phyloP scores from a whole-genome alignment of 2,329 filamentous ascomycete genomes.

The Aureobasidium uvarum region DNA sequence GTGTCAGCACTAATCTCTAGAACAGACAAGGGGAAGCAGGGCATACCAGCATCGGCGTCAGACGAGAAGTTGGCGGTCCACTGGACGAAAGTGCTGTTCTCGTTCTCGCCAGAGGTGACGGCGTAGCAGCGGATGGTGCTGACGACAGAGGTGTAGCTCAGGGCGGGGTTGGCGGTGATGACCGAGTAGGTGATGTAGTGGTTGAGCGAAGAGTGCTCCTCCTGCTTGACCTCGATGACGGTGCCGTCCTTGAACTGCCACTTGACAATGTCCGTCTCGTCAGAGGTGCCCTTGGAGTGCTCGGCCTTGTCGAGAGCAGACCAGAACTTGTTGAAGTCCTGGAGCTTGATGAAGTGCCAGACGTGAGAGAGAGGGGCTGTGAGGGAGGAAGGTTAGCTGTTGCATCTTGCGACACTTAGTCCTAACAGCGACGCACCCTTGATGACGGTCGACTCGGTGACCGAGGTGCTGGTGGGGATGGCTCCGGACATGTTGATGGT shows the following conservation, averaged over 20 bases:
- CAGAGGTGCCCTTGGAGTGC: conserved; percentile 59
- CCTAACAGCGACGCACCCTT: conserved; percentile 36
- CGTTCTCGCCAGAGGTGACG: conserved; percentile 64
- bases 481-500: conserved; percentile 29
- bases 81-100: conserved; percentile 64
- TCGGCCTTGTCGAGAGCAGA: conserved; percentile 60
- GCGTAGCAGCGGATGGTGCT: conserved; percentile 65
- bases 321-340: conserved; percentile 68
- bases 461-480: conserved; percentile 66
- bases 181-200: conserved; percentile 74
- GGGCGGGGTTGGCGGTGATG: conserved; percentile 63
- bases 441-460: conserved; percentile 67
- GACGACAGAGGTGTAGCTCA: conserved; percentile 65
- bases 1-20: neutral
- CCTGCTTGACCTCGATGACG: conserved; percentile 69
- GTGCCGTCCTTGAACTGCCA: conserved; percentile 71
- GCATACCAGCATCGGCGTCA: conserved; percentile 66
- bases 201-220: conserved; percentile 70
- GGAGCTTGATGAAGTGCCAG: conserved; percentile 74
- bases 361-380: conserved; percentile 61
- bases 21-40: too few relatives aligned
- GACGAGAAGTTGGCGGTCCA: conserved; percentile 70
- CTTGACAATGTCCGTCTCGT: conserved; percentile 64
- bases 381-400: neutral
- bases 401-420: neutral